These are phyloP conservation scores for Candolleomyces efflorescens DNA, from an alignment of 768 basidiomycete genomes.

Conservation along the genomic window DNA sequence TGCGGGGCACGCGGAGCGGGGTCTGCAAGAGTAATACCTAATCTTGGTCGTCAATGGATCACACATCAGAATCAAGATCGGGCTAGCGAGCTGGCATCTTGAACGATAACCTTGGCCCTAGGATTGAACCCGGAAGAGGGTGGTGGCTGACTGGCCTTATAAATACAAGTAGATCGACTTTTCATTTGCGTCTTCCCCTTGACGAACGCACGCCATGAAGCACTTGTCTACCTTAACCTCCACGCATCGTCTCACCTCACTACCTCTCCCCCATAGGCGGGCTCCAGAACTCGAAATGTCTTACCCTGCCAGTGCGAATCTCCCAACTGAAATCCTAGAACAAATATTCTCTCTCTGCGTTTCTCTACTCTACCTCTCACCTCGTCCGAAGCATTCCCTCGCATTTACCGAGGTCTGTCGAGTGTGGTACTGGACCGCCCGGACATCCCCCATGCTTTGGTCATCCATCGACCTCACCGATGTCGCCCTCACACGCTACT, in stretches of 20 bases:
- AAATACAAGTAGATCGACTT: too few relatives aligned
- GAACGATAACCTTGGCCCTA: too few relatives aligned
- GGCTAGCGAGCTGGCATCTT: neutral
- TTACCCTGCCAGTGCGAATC: slow-evolving; percentile 14
- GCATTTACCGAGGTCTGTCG: slow-evolving; percentile 40
- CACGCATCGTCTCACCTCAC: too few relatives aligned
- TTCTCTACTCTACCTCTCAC: slow-evolving; percentile 23
- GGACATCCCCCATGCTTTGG: slow-evolving; percentile 36
- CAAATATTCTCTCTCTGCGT: slow-evolving; percentile 34
- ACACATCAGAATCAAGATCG: neutral
- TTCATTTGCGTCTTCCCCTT: too few relatives aligned
- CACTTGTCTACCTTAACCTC: too few relatives aligned
- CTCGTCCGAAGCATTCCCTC: slow-evolving; percentile 25
- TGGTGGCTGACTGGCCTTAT: too few relatives aligned
- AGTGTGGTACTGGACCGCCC: slow-evolving; percentile 30
- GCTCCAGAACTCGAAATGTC: neutral
- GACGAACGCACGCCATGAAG: too few relatives aligned
- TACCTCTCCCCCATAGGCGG: too few relatives aligned
- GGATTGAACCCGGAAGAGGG: too few relatives aligned
- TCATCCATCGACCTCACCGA: slow-evolving; percentile 34
- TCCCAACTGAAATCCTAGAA: slow-evolving; percentile 39
- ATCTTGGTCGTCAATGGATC: neutral
- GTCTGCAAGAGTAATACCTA: neutral
- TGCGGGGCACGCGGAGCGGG: slow-evolving; percentile 1
- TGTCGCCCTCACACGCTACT: slow-evolving; percentile 27